phyloP scores from a whole-genome alignment of 2,329 filamentous ascomycete species.

The Plectosphaerella cucumerina region DNA sequence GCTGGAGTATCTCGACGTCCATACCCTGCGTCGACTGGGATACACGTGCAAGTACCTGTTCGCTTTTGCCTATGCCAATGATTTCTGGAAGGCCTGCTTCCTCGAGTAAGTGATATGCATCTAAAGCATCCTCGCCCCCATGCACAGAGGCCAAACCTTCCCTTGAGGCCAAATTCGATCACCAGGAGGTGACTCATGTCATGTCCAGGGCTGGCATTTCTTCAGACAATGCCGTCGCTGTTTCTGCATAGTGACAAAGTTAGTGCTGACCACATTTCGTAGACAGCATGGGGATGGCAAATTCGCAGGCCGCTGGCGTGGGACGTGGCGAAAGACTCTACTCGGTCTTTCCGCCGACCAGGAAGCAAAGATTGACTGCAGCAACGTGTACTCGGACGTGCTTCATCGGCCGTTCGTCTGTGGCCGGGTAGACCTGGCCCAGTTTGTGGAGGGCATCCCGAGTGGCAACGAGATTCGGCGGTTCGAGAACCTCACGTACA shows the following conservation, averaged over 20 bases:
- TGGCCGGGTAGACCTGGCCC: conserved; percentile 65
- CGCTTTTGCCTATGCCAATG: conserved; percentile 78
- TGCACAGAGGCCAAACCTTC: background rate
- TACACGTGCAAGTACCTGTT: conserved; percentile 81
- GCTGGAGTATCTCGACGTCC: conserved; percentile 68
- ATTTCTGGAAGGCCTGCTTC: conserved; percentile 84
- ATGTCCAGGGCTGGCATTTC: too few relatives aligned
- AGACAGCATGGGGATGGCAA: conserved; percentile 15
- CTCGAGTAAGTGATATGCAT: conserved; percentile 64
- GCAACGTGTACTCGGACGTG: conserved; percentile 81
- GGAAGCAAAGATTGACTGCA: conserved; percentile 63
- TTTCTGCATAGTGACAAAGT: too few relatives aligned
- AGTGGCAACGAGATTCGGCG: conserved; percentile 67
- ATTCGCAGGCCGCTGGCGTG: conserved; percentile 58
- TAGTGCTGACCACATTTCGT: background rate
- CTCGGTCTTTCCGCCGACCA: conserved; percentile 50
- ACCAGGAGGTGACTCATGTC: background rate
- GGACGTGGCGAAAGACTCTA: conserved; percentile 80
- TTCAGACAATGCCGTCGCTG: too few relatives aligned
- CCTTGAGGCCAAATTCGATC: background rate
- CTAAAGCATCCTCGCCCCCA: background rate
- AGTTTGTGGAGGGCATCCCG: conserved; percentile 70
- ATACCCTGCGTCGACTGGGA: conserved; percentile 61
- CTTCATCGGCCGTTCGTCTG: conserved; percentile 89
- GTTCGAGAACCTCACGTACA: conserved; percentile 62